Evolutionary conservation across 192 early-diverging fungal genomes (phyloP).

Genomic region (Funneliformis geosporum): DNA sequence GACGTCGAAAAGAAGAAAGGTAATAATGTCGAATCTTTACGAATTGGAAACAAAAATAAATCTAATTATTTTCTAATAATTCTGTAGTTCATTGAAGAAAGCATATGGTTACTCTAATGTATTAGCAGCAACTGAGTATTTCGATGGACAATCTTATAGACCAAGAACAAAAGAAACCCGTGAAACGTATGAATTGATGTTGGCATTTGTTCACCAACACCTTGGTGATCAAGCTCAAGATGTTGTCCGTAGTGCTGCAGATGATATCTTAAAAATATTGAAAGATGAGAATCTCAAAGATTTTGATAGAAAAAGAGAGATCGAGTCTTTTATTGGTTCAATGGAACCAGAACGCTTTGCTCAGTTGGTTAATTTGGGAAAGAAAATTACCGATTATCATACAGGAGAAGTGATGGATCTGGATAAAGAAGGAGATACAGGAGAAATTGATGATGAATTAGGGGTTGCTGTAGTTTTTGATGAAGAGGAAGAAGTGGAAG

Average conservation of each 20-base stretch:
- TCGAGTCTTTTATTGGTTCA: constrained; percentile 73
- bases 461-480: constrained; percentile 97
- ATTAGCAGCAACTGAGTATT: constrained; percentile 82
- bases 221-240: constrained; percentile 92
- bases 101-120: constrained; percentile 76
- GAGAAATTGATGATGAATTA: constrained; percentile 78
- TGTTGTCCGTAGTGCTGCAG: constrained; percentile 85
- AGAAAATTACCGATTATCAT: constrained; percentile 91
- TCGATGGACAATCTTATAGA: constrained; percentile 81
- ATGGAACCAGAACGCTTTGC: constrained; percentile 84
- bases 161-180: constrained; percentile 91
- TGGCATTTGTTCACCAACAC: constrained; percentile 77
- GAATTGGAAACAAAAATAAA: not conserved
- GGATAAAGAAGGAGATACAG: constrained; percentile 59
- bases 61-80: constrained; percentile 8
- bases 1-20: constrained; percentile 63
- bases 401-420: constrained; percentile 53
- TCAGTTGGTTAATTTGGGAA: constrained; percentile 86
- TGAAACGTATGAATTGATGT: constrained; percentile 83
- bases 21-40: constrained; percentile 9
- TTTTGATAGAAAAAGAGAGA: constrained; percentile 82
- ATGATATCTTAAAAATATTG: constrained; percentile 78
- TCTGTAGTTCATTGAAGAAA: constrained; percentile 43
- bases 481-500: constrained; percentile 90
- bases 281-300: constrained; percentile 87